Percentiles rank a stretch among this genome's conserved stretches.
These are phyloP conservation scores for Knufia fluminis DNA, from an alignment of 2,329 filamentous ascomycete genomes.

Conservation along the genomic window DNA sequence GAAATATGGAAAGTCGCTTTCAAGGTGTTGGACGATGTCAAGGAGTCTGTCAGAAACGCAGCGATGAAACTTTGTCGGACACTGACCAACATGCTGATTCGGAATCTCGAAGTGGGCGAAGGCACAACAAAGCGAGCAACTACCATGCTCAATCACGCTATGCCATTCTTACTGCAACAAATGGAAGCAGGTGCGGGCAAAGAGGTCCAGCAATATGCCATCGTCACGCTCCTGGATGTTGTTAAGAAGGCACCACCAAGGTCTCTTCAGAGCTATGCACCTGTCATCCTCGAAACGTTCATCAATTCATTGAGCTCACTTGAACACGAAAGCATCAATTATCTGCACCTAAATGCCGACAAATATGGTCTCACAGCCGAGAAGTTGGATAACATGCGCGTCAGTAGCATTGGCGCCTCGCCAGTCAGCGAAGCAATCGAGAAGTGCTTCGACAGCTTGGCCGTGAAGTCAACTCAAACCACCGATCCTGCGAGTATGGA, in stretches of 20 bases:
- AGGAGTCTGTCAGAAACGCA: slow-evolving; percentile 73
- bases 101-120: slow-evolving; percentile 72
- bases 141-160: slow-evolving; percentile 72
- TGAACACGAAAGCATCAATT: slow-evolving; percentile 84
- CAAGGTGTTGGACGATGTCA: slow-evolving; percentile 93
- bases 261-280: slow-evolving; percentile 68
- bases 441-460: slow-evolving; percentile 73
- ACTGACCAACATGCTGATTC: slow-evolving; percentile 74
- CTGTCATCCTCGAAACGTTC: slow-evolving; percentile 70
- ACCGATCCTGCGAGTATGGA: slow-evolving; percentile 13
- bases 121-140: slow-evolving; percentile 55
- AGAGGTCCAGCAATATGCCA: slow-evolving; percentile 77
- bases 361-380: slow-evolving; percentile 78
- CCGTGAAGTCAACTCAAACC: slow-evolving; percentile 48
- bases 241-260: slow-evolving; percentile 77
- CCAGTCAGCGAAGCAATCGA: slow-evolving; percentile 91
- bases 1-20: slow-evolving; percentile 79
- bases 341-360: slow-evolving; percentile 78
- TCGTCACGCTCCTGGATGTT: slow-evolving; percentile 75
- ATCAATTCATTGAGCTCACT: slow-evolving; percentile 76
- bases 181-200: slow-evolving; percentile 72
- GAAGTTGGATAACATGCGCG: slow-evolving; percentile 78
- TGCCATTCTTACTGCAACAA: slow-evolving; percentile 83
- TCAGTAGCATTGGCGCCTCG: slow-evolving; percentile 71
- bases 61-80: slow-evolving; percentile 75